phyloP scores from a whole-genome alignment of 2,329 filamentous ascomycete species.

The Aplosporella prunicola region DNA sequence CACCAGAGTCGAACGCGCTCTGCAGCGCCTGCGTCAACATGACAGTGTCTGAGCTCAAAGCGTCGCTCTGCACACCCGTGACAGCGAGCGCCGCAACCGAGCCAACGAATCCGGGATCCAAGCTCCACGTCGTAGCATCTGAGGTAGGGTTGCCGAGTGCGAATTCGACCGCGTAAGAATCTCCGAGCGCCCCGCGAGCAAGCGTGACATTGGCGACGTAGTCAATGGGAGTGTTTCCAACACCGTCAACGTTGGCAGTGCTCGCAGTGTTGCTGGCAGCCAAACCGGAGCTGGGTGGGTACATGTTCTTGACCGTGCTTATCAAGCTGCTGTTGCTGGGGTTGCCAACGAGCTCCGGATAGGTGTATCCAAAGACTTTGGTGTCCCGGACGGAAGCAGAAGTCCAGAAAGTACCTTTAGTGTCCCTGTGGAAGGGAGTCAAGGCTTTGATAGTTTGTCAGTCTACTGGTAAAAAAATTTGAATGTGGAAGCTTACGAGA shows the following conservation, averaged over 20 bases:
- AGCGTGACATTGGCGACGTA: conserved; percentile 2
- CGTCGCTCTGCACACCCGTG: conserved; percentile 18
- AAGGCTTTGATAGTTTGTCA: conserved; percentile 11
- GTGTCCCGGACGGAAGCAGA: conserved; percentile 21
- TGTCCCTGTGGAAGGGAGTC: conserved; percentile 21
- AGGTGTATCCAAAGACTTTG: conserved; percentile 24
- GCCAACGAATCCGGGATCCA: conserved; percentile 21
- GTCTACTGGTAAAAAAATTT: conserved; percentile 22
- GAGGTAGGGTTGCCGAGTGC: conserved; percentile 21
- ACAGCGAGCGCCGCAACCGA: conserved; percentile 24
- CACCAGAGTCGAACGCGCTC: conserved; percentile 22
- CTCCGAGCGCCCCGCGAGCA: conserved; percentile 17
- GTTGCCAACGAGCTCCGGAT: conserved; percentile 24
- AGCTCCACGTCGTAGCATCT: conserved; percentile 18
- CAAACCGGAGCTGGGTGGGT: background rate
- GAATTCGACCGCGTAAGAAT: conserved; percentile 29
- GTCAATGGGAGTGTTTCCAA: background rate
- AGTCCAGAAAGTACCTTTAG: conserved; percentile 22
- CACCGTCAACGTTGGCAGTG: background rate
- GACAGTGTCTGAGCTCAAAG: conserved; percentile 18
- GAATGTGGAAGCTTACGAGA: conserved; percentile 34
- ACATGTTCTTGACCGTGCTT: background rate
- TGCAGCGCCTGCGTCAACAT: conserved; percentile 27
- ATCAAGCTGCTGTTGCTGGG: conserved; percentile 11
- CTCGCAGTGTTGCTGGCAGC: background rate